A percentile compares a stretch with the other conserved stretches of the same genome.
These are phyloP conservation scores for Zygosaccharomyces sapae DNA, from an alignment of 1,139 yeast genomes.

Conservation along the genomic window DNA sequence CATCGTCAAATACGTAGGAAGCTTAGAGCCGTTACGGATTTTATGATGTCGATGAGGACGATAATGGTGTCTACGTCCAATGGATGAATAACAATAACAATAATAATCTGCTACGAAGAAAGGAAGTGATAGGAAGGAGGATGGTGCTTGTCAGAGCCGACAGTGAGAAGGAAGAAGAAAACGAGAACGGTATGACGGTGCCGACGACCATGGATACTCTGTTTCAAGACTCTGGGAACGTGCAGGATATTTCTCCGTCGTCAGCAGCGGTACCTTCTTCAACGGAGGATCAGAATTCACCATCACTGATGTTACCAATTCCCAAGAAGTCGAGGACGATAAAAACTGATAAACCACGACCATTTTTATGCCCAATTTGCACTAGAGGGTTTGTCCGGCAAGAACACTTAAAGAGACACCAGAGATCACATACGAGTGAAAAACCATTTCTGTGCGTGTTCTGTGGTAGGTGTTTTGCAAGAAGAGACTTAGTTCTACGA, in stretches of 20 bases:
- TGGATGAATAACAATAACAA: background rate
- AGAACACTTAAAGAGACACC: constrained; percentile 92
- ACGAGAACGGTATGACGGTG: background rate
- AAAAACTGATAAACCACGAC: constrained; percentile 86
- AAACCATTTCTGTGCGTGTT: constrained; percentile 96
- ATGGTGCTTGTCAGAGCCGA: background rate
- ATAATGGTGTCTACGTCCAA: background rate
- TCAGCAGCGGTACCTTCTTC: constrained; percentile 1
- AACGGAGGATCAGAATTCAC: constrained; percentile 1
- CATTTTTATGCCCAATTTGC: constrained; percentile 85
- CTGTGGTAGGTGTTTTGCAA: constrained; percentile 91
- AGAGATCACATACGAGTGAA: constrained; percentile 92
- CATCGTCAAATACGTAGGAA: background rate
- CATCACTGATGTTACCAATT: constrained; percentile 52
- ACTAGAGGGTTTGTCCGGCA: constrained; percentile 93
- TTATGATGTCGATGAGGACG: too few species aligned
- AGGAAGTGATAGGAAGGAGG: background rate
- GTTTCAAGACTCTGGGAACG: background rate
- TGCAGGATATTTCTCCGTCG: background rate
- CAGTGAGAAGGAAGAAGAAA: too few species aligned
- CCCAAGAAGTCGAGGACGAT: constrained; percentile 82
- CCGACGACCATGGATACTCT: background rate
- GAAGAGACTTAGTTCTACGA: constrained; percentile 83
- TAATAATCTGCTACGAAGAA: background rate
- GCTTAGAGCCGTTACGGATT: constrained; percentile 3